phyloP scores from a whole-genome alignment of 345 rosid species.

The Gossypium longicalyx region DNA sequence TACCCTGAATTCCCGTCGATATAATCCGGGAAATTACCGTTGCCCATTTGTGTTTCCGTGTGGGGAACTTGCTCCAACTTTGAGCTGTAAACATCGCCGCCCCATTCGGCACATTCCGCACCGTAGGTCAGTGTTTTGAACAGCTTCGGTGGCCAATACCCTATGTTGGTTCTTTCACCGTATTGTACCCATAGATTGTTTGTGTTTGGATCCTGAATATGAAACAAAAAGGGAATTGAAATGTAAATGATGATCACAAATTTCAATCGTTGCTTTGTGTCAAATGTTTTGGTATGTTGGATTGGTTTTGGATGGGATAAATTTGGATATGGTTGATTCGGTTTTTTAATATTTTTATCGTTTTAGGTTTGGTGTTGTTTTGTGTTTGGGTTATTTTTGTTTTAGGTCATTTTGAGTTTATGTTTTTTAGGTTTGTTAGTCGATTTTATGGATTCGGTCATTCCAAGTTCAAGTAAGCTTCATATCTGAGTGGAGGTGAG shows the following conservation, averaged over 20 bases:
- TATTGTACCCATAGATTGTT: conserved; percentile 55
- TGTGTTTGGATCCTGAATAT: conserved; percentile 36
- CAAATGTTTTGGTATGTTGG: no score
- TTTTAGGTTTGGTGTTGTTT: no score
- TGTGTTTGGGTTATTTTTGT: no score
- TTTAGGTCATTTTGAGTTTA: no score
- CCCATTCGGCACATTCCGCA: conserved; percentile 49
- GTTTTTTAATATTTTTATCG: no score
- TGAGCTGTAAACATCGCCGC: conserved; percentile 57
- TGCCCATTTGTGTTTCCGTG: conserved; percentile 55
- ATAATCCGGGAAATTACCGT: conserved; percentile 37
- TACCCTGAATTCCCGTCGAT: conserved; percentile 30
- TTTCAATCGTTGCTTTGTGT: not conserved
- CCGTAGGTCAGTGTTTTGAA: conserved; percentile 27
- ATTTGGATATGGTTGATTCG: no score
- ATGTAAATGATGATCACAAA: not conserved
- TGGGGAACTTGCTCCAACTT: conserved; percentile 41
- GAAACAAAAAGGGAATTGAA: not conserved
- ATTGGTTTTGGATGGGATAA: no score
- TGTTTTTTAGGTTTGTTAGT: no score
- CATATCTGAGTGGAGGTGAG: no score
- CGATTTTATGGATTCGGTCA: no score
- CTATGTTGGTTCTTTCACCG: conserved; percentile 42
- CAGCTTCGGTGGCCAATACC: conserved; percentile 47
- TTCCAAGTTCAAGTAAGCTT: no score